Evolutionary conservation across 2,329 filamentous ascomycete genomes (phyloP), one percentile per base, ranked within the genome.

Genomic region (Pseudocercospora macadamiae): DNA sequence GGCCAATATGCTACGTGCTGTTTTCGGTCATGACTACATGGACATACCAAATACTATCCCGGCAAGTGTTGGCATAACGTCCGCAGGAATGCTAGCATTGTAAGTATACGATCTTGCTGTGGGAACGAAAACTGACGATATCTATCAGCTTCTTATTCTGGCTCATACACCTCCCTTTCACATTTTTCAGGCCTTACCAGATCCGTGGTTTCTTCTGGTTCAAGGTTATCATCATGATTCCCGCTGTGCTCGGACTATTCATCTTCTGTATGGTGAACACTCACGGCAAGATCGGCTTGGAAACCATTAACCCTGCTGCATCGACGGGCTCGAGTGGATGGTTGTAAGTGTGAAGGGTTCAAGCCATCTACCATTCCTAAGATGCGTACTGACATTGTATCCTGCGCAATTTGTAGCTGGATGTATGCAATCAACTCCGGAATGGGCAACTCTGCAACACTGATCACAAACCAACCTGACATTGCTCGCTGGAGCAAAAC

Each of bases 231-330:
- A 72, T 79, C 14, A 71, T 74, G 73, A 66, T 71, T 12, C 59
- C 73, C 1, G 70, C 72, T 5, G 69, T 70, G 12, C 70, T 72
- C 23, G 73, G 67, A 7, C 66, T 75, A 1, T 75, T 75, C 54
- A 70, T 70, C 25, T 76, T 67, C 69, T 75, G 69, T 51, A 74
- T 74, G 70, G 68, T 62, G 5, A 71, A 70, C 18, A 72, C 70
- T 8, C 67, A 68, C 8, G 74, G 74, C 23, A 63, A 71, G 1
- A 59, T 63, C 26, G 59, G 59, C 6, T 49, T 68, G 3, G 55
- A 54, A 8, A 60, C 73, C 84, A 16, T 86, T 85, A 1, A 74
- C 83, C n/a, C 80, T 83, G 1, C 80, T 2, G 53, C 53, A 61
- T 62, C 4, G 61, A 53, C 55, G 4, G 63, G 59, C 18, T 67